These are phyloP conservation scores for Neoascochyta sp. DNA, from an alignment of 2,329 filamentous ascomycete genomes.

Conservation along the genomic window DNA sequence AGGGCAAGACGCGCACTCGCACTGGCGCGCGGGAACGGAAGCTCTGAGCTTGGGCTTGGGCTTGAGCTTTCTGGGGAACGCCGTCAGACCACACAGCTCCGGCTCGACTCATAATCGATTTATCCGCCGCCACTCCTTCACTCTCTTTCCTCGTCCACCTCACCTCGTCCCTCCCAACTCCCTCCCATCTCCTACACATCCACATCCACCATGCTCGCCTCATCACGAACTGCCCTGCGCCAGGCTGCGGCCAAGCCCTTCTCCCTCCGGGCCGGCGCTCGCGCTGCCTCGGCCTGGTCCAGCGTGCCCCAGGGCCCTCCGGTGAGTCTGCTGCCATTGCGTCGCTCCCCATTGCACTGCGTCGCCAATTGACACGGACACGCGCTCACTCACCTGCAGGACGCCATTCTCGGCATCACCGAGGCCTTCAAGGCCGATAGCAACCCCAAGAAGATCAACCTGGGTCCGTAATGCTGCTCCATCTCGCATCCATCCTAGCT, in stretches of 20 bases:
- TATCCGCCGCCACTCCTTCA: constrained; percentile 5
- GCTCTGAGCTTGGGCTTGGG: too few species aligned
- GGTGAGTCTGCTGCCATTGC: constrained; percentile 60
- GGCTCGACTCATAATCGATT: constrained; percentile 3
- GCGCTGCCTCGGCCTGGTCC: constrained; percentile 79
- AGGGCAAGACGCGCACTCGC: too few species aligned
- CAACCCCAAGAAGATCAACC: constrained; percentile 94
- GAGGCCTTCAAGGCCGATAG: constrained; percentile 98
- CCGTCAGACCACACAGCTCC: constrained; percentile 20
- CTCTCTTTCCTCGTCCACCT: constrained; percentile 9
- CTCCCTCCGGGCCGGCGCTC: constrained; percentile 41
- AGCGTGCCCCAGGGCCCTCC: constrained; percentile 91
- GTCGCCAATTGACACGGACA: constrained; percentile 1
- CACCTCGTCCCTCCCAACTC: constrained; percentile 9
- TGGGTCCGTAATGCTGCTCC: constrained; percentile 56
- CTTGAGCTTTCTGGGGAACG: constrained; percentile 32
- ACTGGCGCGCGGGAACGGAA: too few species aligned
- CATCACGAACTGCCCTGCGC: constrained; percentile 38
- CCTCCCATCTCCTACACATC: constrained; percentile 4
- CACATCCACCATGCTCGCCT: constrained; percentile 33
- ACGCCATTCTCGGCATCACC: constrained; percentile 87
- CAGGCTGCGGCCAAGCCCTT: constrained; percentile 37
- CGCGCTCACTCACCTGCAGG: constrained; percentile 21
- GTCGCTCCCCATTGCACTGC: too few species aligned
- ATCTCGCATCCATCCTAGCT: constrained; percentile 9